Evolutionary conservation across 768 basidiomycete species (phyloP), one percentile per base, ranked within the genome.

Genomic region (Amanita molliuscula): DNA sequence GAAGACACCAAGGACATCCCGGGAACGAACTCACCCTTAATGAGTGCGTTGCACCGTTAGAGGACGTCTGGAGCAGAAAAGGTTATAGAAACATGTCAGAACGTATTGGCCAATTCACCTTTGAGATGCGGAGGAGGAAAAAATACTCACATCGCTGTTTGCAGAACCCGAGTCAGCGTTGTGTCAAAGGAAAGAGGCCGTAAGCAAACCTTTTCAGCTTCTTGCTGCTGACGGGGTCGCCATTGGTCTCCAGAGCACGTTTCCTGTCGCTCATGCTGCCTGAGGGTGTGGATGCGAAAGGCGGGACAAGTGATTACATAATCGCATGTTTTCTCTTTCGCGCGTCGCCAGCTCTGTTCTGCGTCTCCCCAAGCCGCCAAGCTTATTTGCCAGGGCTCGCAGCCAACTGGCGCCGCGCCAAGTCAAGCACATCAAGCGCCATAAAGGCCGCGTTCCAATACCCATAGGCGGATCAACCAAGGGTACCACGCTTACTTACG

Each of bases 401-500:
- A 64, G 72, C 31, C 79, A 84, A 55, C 80, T 97, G 23, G 91
- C 91, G 2, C 95, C 95, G 3, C 77, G 82, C 36, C 73, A 82
- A 53, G 82, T 91, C 51, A 84, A 90, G 65, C 83, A 88, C 62
- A 71, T 87, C 57, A 91, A 88, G 65, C 79, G 89, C 9, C 92
- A 95, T 69, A 96, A 96, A 64, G 94, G 93, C 46, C 76, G 83
- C 40, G 75, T 91, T 38, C 88, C 88, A 6, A 78, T 94, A 45
- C 89, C 89, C 1, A 81, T 67, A 26, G 96, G 95, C 48, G 96
- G 96, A 10, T 93, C 91, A 15, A 88, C 80, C 10, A 88, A 91
- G 62, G 96, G 95, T 18, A 94, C 96, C 3, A 91, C 91, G 1
- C 78, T 98, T 35, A 82, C 89, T 10, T 89, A 81, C 58, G 96